Conservation (phyloP, 192 early-diverging fungal species). For the Dissophora globulifera region DNA sequence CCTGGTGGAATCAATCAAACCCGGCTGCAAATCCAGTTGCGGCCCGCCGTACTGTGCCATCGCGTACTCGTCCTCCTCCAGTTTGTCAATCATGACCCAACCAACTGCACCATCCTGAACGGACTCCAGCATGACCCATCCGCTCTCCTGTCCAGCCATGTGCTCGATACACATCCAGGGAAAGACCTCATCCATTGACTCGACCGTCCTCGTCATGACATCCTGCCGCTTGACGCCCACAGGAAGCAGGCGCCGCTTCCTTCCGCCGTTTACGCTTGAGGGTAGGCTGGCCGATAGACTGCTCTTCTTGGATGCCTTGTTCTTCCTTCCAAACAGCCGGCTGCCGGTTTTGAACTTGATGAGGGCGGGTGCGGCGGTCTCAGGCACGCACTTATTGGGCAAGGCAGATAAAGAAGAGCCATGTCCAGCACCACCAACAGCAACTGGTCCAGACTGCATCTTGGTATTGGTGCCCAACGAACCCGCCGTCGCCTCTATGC, state of each 20-base stretch:
- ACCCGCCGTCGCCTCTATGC: not conserved
- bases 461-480: slow-evolving; percentile 4
- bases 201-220: slow-evolving; percentile 47
- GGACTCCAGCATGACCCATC: slow-evolving; percentile 51
- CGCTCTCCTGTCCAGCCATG: slow-evolving; percentile 49
- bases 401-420: slow-evolving; percentile 25
- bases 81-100: slow-evolving; percentile 37
- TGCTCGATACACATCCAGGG: slow-evolving; percentile 54
- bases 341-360: slow-evolving; percentile 2
- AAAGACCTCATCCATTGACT: slow-evolving; percentile 49
- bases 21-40: not conserved
- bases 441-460: slow-evolving; percentile 26
- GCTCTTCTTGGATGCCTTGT: slow-evolving; percentile 10
- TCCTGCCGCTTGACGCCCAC: slow-evolving; percentile 34
- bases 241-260: slow-evolving; percentile 29
- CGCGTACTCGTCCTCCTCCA: slow-evolving; percentile 18
- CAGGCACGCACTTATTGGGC: too few species aligned
- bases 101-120: slow-evolving; percentile 46
- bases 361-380: not conserved
- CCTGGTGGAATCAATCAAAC: not conserved
- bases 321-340: slow-evolving; percentile 25
- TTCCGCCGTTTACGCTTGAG: slow-evolving; percentile 4
- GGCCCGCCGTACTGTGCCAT: not conserved
- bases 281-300: slow-evolving; percentile 1
- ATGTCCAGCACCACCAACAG: slow-evolving; percentile 46